Evolutionary conservation across 2,329 filamentous ascomycete species (phyloP), one percentile per base, ranked within the genome.

Genomic region (Fusarium miscanthi): DNA sequence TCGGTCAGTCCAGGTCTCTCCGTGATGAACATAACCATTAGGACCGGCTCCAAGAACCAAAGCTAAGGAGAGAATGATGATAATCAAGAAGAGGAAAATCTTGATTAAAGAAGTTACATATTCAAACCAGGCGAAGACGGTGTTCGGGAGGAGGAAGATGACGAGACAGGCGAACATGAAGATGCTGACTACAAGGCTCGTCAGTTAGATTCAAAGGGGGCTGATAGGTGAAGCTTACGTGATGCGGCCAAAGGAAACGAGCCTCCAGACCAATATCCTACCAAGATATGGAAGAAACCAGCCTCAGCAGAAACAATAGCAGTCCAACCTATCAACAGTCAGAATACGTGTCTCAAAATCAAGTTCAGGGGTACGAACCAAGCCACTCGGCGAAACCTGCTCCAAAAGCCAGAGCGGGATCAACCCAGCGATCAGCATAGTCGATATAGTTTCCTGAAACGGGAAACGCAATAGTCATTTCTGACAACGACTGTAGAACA

Each of bases 321-420:
- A 6, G 71, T 72, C 72, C 72, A 74, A 9, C 72, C 64, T 74
- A 30, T 8, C 2, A 43, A 3, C 4, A 31, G 25, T 61, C 33
- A 35, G 31, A 43, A 42, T 5, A 2, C 2, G 5, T 6, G 9
- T n/a, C 49, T 9, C 12, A 17, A 19, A 23, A 19, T 61, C 37
- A 38, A 27, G 25, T 17, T 16, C 0, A 16, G n/a, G 21, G 9
- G 1, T 9, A 16, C 30, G 19, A 40, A 74, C 72, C 71, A 38
- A 74, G 65, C 72, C 72, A 74, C 38, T 74, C 69, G 10, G 73
- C 73, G 33, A 75, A 75, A 16, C 73, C 73, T 19, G 73, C 73
- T 9, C 71, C 66, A 51, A 75, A 75, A 1, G 72, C 72, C n/a
- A 74, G 9, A 9, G 72, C 66, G 13, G 69, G 73, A 8, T 74